These are phyloP conservation scores for Rhipidocladum racemiflorum DNA, from an alignment of 176 grass and related monocot species.

Conservation along the genomic window DNA sequence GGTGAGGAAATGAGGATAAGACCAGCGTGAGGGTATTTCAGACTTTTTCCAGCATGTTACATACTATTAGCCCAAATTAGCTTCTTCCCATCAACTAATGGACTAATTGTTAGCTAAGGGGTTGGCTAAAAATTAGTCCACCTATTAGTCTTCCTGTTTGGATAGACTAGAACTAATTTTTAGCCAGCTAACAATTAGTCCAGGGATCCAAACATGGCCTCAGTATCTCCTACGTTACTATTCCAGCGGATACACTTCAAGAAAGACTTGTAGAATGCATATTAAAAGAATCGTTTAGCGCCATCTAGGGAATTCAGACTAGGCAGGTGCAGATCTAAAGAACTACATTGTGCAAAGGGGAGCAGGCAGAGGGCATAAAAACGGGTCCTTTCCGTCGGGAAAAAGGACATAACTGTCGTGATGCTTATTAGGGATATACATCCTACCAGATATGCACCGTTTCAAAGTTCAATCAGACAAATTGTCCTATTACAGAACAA, in stretches of 20 bases:
- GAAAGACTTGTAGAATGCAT: not conserved
- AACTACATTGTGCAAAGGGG: not conserved
- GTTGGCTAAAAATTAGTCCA: too few species aligned
- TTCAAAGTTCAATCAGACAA: not conserved
- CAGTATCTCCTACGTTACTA: not conserved
- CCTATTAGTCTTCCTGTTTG: too few species aligned
- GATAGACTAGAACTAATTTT: too few species aligned
- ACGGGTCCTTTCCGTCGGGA: not conserved
- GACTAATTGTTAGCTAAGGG: too few species aligned
- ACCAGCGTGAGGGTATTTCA: too few species aligned
- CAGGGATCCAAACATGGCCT: too few species aligned
- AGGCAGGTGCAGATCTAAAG: not conserved
- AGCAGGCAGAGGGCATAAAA: not conserved
- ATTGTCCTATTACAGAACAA: conserved; percentile 2
- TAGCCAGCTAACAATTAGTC: too few species aligned
- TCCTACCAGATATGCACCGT: not conserved
- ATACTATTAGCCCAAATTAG: too few species aligned
- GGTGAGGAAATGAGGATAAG: too few species aligned
- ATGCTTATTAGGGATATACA: not conserved
- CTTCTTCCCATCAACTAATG: too few species aligned
- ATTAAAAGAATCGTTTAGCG: not conserved
- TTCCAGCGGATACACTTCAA: not conserved
- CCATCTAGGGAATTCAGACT: not conserved
- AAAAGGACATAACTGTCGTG: not conserved
- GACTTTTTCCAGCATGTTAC: too few species aligned